Conservation (phyloP, 805 yeast genomes). For the Wickerhamiella occidentalis region DNA sequence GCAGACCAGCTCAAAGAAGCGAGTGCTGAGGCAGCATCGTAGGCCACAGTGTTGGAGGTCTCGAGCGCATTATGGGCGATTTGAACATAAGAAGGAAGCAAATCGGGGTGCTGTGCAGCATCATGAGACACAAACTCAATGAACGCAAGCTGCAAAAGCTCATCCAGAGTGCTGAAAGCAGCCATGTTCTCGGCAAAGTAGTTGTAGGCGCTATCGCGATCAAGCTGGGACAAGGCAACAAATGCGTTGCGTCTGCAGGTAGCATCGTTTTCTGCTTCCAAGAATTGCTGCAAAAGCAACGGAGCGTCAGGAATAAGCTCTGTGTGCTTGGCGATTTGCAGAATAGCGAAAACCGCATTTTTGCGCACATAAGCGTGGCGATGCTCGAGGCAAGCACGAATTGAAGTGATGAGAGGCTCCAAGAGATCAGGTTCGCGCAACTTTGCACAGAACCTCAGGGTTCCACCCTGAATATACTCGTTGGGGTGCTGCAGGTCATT, state of each 20-base stretch:
- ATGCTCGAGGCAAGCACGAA: slow-evolving; percentile 82
- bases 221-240: slow-evolving; percentile 67
- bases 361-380: slow-evolving; percentile 97
- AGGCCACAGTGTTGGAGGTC: slow-evolving; percentile 41
- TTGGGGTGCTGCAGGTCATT: slow-evolving; percentile 97
- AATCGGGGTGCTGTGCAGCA: slow-evolving; percentile 47
- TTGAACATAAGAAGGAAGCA: slow-evolving; percentile 59
- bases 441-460: slow-evolving; percentile 81
- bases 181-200: slow-evolving; percentile 63
- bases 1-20: slow-evolving; percentile 48
- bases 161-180: slow-evolving; percentile 54
- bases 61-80: slow-evolving; percentile 64
- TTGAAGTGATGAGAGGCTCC: slow-evolving; percentile 91
- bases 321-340: slow-evolving; percentile 58
- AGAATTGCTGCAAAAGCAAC: slow-evolving; percentile 59
- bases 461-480: slow-evolving; percentile 92
- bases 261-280: slow-evolving; percentile 76
- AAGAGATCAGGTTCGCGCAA: slow-evolving; percentile 84
- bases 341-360: slow-evolving; percentile 87
- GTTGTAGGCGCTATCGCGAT: slow-evolving; percentile 72
- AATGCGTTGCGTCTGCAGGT: slow-evolving; percentile 94
- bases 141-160: slow-evolving; percentile 75
- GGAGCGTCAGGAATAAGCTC: slow-evolving; percentile 94
- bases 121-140: slow-evolving; percentile 86
- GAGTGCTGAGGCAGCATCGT: slow-evolving; percentile 83